Percentiles rank a stretch among this genome's conserved stretches.
These are phyloP conservation scores for Rubia peregrina DNA, from an alignment of 305 asterid species.

Conservation along the genomic window DNA sequence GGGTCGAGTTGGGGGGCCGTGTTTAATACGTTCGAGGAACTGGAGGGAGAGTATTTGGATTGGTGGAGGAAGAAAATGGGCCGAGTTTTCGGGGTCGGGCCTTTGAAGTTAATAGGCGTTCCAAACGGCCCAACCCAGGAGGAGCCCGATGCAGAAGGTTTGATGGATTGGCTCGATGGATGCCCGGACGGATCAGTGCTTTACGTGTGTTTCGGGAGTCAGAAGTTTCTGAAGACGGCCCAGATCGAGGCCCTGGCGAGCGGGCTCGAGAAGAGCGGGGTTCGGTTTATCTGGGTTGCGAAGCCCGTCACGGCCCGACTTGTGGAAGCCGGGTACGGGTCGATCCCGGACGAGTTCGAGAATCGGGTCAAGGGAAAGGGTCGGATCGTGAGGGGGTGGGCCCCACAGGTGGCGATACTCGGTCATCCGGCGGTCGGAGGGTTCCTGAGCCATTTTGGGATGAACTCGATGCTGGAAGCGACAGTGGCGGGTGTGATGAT, in stretches of 20 bases:
- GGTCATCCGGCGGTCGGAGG: constrained; percentile 52
- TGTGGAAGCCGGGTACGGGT: constrained; percentile 36
- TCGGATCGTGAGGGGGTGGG: constrained; percentile 56
- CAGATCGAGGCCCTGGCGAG: constrained; percentile 52
- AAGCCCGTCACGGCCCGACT: constrained; percentile 40
- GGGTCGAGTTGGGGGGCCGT: constrained; percentile 5
- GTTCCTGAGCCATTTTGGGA: constrained; percentile 72
- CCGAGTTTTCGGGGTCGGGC: constrained; percentile 9
- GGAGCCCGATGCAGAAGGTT: not conserved
- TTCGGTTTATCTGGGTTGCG: constrained; percentile 47
- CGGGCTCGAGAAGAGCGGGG: constrained; percentile 58
- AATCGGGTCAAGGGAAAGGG: constrained; percentile 37
- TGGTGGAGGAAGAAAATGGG: constrained; percentile 9
- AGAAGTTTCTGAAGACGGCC: constrained; percentile 37
- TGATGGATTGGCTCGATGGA: constrained; percentile 45
- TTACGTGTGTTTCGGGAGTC: constrained; percentile 66
- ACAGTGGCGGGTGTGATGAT: constrained; percentile 42
- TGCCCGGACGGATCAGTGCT: constrained; percentile 47
- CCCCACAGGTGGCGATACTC: constrained; percentile 51
- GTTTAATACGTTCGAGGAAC: constrained; percentile 1
- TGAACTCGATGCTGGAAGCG: constrained; percentile 68
- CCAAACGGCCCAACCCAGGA: constrained; percentile 16
- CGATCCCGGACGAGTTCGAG: constrained; percentile 41
- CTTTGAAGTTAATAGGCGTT: constrained; percentile 27
- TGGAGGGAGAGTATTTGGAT: constrained; percentile 4